A percentile compares a stretch with the other conserved stretches of the same genome.
Evolutionary conservation across 768 basidiomycete genomes (phyloP).

Genomic region (Mycena vulgaris): DNA sequence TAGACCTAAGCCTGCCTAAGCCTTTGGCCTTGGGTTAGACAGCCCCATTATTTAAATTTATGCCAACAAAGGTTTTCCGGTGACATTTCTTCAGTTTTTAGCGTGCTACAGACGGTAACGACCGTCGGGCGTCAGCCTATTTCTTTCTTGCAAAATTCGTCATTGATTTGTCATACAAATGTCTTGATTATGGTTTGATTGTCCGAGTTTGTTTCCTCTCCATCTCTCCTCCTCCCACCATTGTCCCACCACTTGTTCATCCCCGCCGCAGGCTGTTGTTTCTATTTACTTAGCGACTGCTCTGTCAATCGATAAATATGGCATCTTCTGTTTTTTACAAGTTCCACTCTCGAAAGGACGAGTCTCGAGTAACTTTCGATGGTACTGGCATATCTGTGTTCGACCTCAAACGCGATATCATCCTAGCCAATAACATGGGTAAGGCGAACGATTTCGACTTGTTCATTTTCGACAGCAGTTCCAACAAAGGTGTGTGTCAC

Average conservation of each 20-base stretch:
- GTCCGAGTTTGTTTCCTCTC: neutral
- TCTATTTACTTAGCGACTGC: slow-evolving; percentile 45
- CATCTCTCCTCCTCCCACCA: neutral
- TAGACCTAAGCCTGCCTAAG: too few species aligned
- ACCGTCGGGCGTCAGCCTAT: too few species aligned
- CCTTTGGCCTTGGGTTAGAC: too few species aligned
- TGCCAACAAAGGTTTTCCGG: too few species aligned
- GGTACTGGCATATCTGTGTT: slow-evolving; percentile 99
- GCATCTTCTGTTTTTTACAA: slow-evolving; percentile 98
- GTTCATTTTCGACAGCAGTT: slow-evolving; percentile 84
- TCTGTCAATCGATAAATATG: slow-evolving; percentile 68
- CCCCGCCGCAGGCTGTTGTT: slow-evolving; percentile 10
- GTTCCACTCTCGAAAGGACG: slow-evolving; percentile 95
- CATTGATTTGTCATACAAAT: too few species aligned
- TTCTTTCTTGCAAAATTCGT: too few species aligned
- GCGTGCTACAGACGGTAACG: too few species aligned
- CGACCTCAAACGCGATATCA: slow-evolving; percentile 99
- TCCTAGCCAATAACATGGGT: slow-evolving; percentile 94
- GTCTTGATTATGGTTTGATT: too few species aligned
- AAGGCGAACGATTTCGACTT: slow-evolving; percentile 99
- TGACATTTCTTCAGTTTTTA: too few species aligned
- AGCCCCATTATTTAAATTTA: neutral
- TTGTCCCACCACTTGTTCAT: slow-evolving; percentile 1
- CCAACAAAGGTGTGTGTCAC: slow-evolving; percentile 84
- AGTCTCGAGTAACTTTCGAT: slow-evolving; percentile 96